Percentiles rank a stretch among this genome's conserved stretches.
phyloP scores from a whole-genome alignment of 2,329 filamentous ascomycete genomes.

The Shiraia bambusicola region DNA sequence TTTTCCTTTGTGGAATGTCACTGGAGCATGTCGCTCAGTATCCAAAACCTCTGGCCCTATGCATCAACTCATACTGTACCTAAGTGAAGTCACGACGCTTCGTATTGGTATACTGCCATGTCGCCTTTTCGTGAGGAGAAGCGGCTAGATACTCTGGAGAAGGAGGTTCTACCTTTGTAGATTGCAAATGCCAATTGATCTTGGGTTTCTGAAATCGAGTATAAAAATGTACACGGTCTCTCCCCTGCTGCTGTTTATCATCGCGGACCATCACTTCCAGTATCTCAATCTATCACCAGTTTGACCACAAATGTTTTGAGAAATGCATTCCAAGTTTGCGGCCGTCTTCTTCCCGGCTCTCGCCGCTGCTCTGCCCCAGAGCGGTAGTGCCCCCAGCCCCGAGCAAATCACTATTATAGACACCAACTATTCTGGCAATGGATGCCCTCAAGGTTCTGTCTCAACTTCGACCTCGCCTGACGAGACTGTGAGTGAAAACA shows the following conservation, averaged over 20 bases:
- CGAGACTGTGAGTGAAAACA: conserved; percentile 30
- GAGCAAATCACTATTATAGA: conserved; percentile 33
- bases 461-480: conserved; percentile 35
- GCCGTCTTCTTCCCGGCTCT: conserved; percentile 31
- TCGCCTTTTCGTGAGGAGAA: conserved; percentile 8
- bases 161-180: conserved; percentile 1
- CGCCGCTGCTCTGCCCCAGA: conserved; percentile 28
- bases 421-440: conserved; percentile 37
- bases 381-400: conserved; percentile 19
- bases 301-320: conserved; percentile 10
- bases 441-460: conserved; percentile 39
- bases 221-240: conserved; percentile 26
- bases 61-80: conserved; percentile 14
- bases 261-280: conserved; percentile 28
- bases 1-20: conserved; percentile 6
- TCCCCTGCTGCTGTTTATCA: conserved; percentile 21
- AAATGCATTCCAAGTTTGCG: conserved; percentile 35
- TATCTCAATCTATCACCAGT: conserved; percentile 1
- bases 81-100: conserved; percentile 17
- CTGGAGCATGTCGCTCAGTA: conserved; percentile 26
- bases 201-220: conserved; percentile 7
- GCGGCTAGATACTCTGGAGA: conserved; percentile 17
- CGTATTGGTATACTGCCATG: conserved; percentile 16
- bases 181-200: not conserved
- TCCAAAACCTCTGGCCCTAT: conserved; percentile 21